Percentiles rank a stretch among this genome's conserved stretches.
Evolutionary conservation across 2,329 filamentous ascomycete species (phyloP).

Genomic region (Ophiostoma tasmaniense): DNA sequence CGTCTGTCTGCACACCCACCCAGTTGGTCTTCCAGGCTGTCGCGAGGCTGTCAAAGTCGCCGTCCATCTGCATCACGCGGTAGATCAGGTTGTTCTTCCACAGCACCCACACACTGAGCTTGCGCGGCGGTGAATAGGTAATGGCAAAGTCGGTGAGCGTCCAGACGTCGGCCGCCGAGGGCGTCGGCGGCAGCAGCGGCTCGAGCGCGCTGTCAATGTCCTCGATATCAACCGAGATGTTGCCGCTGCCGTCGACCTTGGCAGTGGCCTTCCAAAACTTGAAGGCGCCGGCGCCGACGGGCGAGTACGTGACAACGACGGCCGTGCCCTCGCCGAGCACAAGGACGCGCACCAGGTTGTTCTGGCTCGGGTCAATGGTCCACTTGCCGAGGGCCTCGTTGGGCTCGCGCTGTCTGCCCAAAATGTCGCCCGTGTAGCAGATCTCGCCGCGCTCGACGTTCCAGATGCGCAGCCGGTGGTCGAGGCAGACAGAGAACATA

Average conservation of each 20-base stretch:
- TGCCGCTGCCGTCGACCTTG: conserved; percentile 45
- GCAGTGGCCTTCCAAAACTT: conserved; percentile 80
- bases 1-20: conserved; percentile 59
- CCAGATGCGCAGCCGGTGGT: conserved; percentile 86
- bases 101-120: conserved; percentile 57
- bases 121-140: conserved; percentile 40
- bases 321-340: conserved; percentile 45
- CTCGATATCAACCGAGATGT: conserved; percentile 49
- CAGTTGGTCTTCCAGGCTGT: conserved; percentile 60
- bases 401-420: conserved; percentile 57
- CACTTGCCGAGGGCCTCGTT: conserved; percentile 62
- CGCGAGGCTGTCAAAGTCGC: conserved; percentile 56
- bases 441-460: conserved; percentile 75
- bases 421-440: conserved; percentile 66
- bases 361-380: conserved; percentile 69
- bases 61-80: conserved; percentile 62
- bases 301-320: conserved; percentile 73
- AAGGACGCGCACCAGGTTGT: conserved; percentile 66
- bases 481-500: conserved; percentile 74
- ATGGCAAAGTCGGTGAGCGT: conserved; percentile 69
- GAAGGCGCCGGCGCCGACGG: conserved; percentile 79
- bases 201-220: conserved; percentile 45
- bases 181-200: conserved; percentile 58
- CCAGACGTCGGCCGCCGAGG: conserved; percentile 68
- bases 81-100: conserved; percentile 82